Conservation (phyloP, 2,329 filamentous ascomycete genomes). For the Didymella glomerata region DNA sequence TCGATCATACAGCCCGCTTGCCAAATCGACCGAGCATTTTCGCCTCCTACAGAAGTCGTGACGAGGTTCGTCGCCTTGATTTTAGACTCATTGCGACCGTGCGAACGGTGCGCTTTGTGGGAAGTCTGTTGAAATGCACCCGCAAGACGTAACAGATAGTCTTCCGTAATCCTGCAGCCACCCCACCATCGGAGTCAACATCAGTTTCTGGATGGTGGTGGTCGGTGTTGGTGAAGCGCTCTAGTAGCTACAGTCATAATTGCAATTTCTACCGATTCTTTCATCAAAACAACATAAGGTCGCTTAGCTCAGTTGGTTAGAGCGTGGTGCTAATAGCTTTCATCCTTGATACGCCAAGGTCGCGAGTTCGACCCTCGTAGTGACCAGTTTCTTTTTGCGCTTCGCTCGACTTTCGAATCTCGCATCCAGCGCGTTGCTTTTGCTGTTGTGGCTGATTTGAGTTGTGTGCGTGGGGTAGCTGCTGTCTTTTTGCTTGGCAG, state of each 20-base stretch:
- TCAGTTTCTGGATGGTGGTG: too few species aligned
- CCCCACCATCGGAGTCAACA: too few species aligned
- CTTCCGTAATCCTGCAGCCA: not conserved
- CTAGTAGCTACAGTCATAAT: too few species aligned
- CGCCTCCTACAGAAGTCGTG: not conserved
- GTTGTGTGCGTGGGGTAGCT: not conserved
- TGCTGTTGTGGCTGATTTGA: too few species aligned
- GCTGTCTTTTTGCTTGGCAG: not conserved
- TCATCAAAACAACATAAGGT: constrained; percentile 4
- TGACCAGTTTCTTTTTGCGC: constrained; percentile 26
- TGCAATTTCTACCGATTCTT: accelerated
- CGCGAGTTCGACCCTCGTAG: constrained; percentile 33
- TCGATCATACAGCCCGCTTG: not conserved
- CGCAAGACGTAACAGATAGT: not conserved
- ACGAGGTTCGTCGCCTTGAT: not conserved
- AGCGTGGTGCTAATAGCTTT: constrained; percentile 33
- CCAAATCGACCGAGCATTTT: not conserved
- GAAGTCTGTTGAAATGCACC: not conserved
- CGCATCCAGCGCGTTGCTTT: too few species aligned
- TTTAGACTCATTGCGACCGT: not conserved
- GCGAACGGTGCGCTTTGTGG: not conserved
- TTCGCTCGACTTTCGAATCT: not conserved
- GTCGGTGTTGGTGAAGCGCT: too few species aligned
- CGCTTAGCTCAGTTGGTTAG: constrained; percentile 34
- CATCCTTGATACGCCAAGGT: constrained; percentile 29